Evolutionary conservation across 73 alveolate genomes (phyloP).

Genomic region (Tetrahymena thermophila): DNA sequence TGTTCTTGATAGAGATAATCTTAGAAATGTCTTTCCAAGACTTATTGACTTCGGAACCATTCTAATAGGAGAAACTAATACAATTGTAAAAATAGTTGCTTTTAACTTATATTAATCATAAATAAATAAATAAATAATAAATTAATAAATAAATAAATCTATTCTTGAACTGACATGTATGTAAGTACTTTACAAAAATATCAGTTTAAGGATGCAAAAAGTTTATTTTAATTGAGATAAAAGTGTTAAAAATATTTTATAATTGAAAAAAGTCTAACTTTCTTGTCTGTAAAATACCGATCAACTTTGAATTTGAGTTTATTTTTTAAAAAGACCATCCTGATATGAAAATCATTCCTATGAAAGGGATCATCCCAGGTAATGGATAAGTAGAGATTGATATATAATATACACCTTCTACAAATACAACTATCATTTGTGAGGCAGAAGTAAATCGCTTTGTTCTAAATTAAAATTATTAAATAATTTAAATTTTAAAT

Average conservation of each 20-base stretch:
- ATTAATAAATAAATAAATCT: no score
- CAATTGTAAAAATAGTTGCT: constrained; percentile 3
- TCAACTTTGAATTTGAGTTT: constrained; percentile 82
- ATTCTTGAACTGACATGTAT: no score
- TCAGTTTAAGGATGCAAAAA: no score
- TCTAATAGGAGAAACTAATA: constrained; percentile 67
- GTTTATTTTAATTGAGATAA: no score
- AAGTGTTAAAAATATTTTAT: not conserved
- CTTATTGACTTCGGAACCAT: constrained; percentile 82
- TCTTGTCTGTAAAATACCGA: constrained; percentile 82
- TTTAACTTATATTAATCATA: not conserved
- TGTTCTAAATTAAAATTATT: not conserved
- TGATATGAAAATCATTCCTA: constrained; percentile 75
- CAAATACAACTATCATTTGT: constrained; percentile 80
- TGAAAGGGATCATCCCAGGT: constrained; percentile 70
- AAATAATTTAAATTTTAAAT: not conserved
- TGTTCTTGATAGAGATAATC: constrained; percentile 68
- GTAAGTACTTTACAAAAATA: no score
- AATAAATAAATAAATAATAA: no score
- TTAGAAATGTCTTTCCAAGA: constrained; percentile 85
- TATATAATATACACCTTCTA: constrained; percentile 67
- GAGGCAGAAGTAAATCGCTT: constrained; percentile 49
- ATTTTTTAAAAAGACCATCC: constrained; percentile 69
- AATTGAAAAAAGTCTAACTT: constrained; percentile 22
- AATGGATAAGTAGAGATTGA: constrained; percentile 54